Evolutionary conservation across 2,329 filamentous ascomycete genomes (phyloP).

Genomic region (Plectosphaerella cucumerina): DNA sequence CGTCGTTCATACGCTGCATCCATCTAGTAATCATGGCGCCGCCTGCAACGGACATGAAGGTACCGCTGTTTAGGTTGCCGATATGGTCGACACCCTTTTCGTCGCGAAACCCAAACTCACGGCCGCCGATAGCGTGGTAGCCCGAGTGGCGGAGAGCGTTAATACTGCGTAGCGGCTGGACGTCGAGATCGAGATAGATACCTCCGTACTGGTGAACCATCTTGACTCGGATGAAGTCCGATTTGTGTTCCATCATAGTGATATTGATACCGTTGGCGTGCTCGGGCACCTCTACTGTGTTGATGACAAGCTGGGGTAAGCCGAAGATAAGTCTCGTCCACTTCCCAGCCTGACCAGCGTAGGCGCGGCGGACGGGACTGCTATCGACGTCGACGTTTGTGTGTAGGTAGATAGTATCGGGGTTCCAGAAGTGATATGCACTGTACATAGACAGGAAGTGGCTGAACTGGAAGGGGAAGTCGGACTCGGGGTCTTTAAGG

Average conservation of each 20-base stretch:
- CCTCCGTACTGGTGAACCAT: slow-evolving; percentile 15
- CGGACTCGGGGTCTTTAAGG: background rate
- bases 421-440: slow-evolving; percentile 12
- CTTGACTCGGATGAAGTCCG: slow-evolving; percentile 17
- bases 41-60: background rate
- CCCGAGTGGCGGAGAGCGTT: background rate
- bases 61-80: slow-evolving; percentile 2
- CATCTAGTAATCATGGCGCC: background rate
- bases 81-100: background rate
- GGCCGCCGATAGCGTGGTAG: slow-evolving; percentile 14
- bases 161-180: slow-evolving; percentile 1
- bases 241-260: slow-evolving; percentile 13
- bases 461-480: slow-evolving; percentile 17
- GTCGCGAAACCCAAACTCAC: background rate
- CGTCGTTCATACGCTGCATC: background rate
- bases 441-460: slow-evolving; percentile 19
- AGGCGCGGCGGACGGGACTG: slow-evolving; percentile 7
- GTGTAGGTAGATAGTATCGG: slow-evolving; percentile 18
- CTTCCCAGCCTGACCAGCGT: slow-evolving; percentile 8
- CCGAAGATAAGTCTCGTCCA: slow-evolving; percentile 17
- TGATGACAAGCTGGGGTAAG: slow-evolving; percentile 14
- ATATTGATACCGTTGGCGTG: slow-evolving; percentile 12
- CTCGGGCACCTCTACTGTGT: slow-evolving; percentile 6
- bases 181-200: slow-evolving; percentile 17
- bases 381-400: slow-evolving; percentile 16